Percentiles rank a stretch among this genome's conserved stretches.
Conservation (phyloP, 768 basidiomycete genomes). For the Calocera cornea region DNA sequence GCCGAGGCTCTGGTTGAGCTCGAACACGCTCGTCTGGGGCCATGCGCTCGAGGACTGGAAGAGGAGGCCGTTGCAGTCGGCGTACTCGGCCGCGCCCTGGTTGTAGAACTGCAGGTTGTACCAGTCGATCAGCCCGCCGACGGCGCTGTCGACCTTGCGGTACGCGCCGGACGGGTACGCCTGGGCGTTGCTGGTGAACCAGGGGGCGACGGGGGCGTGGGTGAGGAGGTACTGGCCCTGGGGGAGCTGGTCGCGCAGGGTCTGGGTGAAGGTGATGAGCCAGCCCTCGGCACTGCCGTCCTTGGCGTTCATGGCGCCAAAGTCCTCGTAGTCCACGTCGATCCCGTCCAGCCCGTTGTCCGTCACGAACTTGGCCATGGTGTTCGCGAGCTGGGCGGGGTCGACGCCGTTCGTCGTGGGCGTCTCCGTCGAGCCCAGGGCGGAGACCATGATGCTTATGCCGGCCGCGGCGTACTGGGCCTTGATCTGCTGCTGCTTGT, state of each 20-base stretch:
- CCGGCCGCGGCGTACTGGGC: conserved; percentile 16
- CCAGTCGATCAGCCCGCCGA: conserved; percentile 52
- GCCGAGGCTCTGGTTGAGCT: conserved; percentile 22
- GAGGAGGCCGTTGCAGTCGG: conserved; percentile 15
- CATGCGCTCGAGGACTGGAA: conserved; percentile 19
- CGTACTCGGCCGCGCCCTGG: conserved; percentile 9
- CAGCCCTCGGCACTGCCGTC: conserved; percentile 24
- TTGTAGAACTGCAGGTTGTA: conserved; percentile 27
- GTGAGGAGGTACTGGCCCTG: conserved; percentile 37
- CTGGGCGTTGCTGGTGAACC: conserved; percentile 6
- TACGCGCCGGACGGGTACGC: conserved; percentile 33
- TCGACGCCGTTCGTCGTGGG: conserved; percentile 9
- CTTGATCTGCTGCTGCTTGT: conserved; percentile 14
- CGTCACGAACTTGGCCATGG: conserved; percentile 10
- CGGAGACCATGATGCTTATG: conserved; percentile 25
- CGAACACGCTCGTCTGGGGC: conserved; percentile 25
- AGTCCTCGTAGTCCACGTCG: conserved; percentile 17
- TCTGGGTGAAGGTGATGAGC: conserved; percentile 41
- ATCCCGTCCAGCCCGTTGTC: conserved; percentile 15
- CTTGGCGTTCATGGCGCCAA: conserved; percentile 14
- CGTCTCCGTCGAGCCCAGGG: conserved; percentile 23
- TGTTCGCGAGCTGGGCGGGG: conserved; percentile 2
- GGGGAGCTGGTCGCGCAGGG: conserved; percentile 38
- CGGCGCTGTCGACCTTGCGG: conserved; percentile 36
- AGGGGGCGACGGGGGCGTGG: conserved; percentile 31